phyloP scores from a whole-genome alignment of 129 eudicot genomes.

The Pseudognaphalium luteoalbum region DNA sequence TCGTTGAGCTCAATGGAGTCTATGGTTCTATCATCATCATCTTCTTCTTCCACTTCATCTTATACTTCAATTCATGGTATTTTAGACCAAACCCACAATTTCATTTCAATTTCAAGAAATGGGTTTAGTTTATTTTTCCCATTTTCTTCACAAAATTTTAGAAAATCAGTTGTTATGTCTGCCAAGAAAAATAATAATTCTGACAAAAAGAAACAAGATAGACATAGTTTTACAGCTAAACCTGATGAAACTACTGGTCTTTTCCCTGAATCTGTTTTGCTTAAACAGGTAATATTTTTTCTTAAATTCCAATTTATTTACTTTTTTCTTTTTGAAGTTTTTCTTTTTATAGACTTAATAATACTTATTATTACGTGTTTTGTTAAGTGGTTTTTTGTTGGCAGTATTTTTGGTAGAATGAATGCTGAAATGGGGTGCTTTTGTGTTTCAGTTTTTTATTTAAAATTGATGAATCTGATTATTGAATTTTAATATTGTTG shows the following conservation, averaged over 20 bases:
- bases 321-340: not conserved
- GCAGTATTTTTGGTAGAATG: not conserved
- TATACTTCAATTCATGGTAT: not conserved
- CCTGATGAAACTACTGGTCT: slow-evolving; percentile 84
- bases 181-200: slow-evolving; percentile 50
- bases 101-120: slow-evolving; percentile 28
- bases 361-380: not conserved
- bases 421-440: not conserved
- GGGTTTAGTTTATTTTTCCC: slow-evolving; percentile 29
- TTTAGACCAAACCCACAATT: not conserved
- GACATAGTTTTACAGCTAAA: slow-evolving; percentile 68
- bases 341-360: not conserved
- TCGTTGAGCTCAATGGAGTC: not conserved
- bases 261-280: slow-evolving; percentile 93
- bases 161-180: slow-evolving; percentile 39
- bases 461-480: not conserved
- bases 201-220: slow-evolving; percentile 48
- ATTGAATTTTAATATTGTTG: not conserved
- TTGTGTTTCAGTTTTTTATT: not conserved
- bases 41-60: not conserved
- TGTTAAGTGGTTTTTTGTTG: not conserved
- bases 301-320: not conserved
- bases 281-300: slow-evolving; percentile 56
- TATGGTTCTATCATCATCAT: not conserved
- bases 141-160: slow-evolving; percentile 38